These are phyloP conservation scores for Tausonia pullulans DNA, from an alignment of 1,284 basidiomycete genomes.

Conservation along the genomic window DNA sequence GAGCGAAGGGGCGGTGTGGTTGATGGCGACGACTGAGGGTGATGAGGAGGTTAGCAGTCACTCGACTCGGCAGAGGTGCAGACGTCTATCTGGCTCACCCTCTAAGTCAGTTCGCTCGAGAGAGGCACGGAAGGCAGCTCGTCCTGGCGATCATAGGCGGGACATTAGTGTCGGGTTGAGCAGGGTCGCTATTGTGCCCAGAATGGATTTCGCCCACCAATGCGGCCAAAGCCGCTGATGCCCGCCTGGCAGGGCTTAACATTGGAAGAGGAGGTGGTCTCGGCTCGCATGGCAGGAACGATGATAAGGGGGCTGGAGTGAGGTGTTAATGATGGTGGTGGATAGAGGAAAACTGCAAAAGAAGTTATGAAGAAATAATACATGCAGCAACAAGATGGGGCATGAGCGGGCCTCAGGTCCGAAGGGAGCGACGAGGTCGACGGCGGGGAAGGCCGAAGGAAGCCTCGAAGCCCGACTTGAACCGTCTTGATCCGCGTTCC, in stretches of 20 bases:
- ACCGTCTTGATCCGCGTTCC: no score
- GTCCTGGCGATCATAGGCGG: slow-evolving; percentile 10
- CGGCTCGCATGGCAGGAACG: neutral
- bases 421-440: no score
- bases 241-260: slow-evolving; percentile 20
- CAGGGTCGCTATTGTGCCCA: neutral
- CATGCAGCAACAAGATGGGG: no score
- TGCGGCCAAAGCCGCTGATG: slow-evolving; percentile 38
- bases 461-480: no score
- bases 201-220: slow-evolving; percentile 23
- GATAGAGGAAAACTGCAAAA: neutral
- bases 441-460: no score
- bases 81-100: neutral
- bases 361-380: no score
- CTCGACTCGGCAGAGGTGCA: no score
- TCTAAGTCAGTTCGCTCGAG: slow-evolving; percentile 21
- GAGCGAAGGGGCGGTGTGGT: slow-evolving; percentile 34
- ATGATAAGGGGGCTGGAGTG: neutral
- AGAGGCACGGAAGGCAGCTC: slow-evolving; percentile 23
- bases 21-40: slow-evolving; percentile 33
- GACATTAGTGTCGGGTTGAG: neutral
- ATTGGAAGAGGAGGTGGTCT: neutral
- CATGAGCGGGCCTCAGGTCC: no score
- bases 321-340: neutral
- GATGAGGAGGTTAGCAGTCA: slow-evolving; percentile 24